Evolutionary conservation across 164 flowering plant species (phyloP), one percentile per base, ranked within the genome.

Genomic region (Echeveria elegans): DNA sequence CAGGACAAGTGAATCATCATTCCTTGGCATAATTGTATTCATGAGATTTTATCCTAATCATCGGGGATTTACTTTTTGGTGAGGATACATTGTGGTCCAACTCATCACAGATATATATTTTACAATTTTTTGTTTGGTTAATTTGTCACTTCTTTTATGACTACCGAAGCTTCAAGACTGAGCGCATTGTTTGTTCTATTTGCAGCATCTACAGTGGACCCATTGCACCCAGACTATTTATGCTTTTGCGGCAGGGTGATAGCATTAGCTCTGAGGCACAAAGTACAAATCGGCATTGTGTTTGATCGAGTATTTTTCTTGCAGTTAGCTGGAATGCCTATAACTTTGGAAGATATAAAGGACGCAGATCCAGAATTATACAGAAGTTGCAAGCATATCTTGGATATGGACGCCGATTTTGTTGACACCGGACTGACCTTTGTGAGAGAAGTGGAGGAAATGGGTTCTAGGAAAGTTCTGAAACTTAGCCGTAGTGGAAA

Each of bases 341-440:
- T 93, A 67, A 68, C 85, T 12, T 68, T 89, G 73, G 97, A 90
- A 70, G 98, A 93, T 73, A 80, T 86, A 65, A 69, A 53, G 52
- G 97, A 89, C 93, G 94, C 97, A 63, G 98, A 93, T 80, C 97
- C 97, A 50, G 75, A 47, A 59, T 69, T 90, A 43, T 93, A 90
- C 68, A 79, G 48, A 66, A 86, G 98, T 76, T 90, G 92, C 86
- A 88, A 83, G 78, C 74, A 80, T 67, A 81, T 93, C 64, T 67
- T 93, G 69, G 92, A 88, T 72, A 89, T 89, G 92, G 97, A 90
- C 78, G 71, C 87, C 32, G 85, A 79, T 15, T 72, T 77, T 48
- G 69, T 93, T 63, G 95, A 93, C 78, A 82, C 95, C 56, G 97
- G 88, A 70, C 78, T 93, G 37, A 88, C 96, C 26, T 93, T 93